Evolutionary conservation across 805 yeast genomes (phyloP), one percentile per base, ranked within the genome.

Genomic region (Pichia exigua): DNA sequence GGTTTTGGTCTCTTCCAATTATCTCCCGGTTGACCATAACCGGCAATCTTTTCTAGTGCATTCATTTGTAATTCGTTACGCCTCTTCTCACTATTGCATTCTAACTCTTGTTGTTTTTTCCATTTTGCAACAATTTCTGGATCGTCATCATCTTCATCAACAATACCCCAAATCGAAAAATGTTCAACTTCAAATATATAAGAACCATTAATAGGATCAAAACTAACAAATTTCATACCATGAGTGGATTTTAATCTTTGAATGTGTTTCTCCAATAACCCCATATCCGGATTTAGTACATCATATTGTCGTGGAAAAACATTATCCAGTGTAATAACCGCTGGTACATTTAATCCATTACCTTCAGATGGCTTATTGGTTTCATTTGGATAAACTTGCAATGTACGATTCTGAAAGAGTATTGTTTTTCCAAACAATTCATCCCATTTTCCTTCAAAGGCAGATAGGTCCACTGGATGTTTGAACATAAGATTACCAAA

Each of bases 121-220:
- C 63, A 68, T 44, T 56, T 66, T 51, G 52, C 56, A 48, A 63
- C 64, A 22, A 74, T 67, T 26, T 75, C 76, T 12, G 71, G 74
- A 56, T 81, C 89, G 42, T 79, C 73, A 40, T 76, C 78, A 15
- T 72, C 82, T 26, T 83, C 88, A 57, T 82, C 86, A 18, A 84
- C 75, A 40, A 94, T 68, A 8, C 98, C 98, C 97, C 97, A 94
- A 7, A 87, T 79, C 70, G 96, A 89, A 62, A 94, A 94, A 70
- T 94, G 99, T 58, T 85, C 82, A 10, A 91, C 97, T 59, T 74
- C 78, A 67, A 88, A 90, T 1, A 84, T 81, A 89, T 91, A 90
- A 5, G 78, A 67, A 38, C 88, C 87, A 6, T 80, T 78, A 28
- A 82, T 73, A 4, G 90, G 89, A 60, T 86, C 90, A 62, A 83